Conservation (phyloP, 257 asterid species). For the Marsdenia floribunda region DNA sequence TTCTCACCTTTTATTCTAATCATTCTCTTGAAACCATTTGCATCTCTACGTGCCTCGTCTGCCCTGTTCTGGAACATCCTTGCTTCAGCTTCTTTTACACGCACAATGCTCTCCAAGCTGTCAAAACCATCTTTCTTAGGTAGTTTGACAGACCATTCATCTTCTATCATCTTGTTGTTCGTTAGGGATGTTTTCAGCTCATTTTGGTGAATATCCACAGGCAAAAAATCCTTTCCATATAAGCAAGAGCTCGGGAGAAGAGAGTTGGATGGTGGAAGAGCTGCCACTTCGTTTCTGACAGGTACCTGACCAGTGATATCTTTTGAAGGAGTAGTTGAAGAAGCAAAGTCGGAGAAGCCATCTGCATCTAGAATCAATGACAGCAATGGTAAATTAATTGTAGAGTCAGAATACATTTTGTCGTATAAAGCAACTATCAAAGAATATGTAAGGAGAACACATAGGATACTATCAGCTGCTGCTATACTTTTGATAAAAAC, state of each 20-base stretch:
- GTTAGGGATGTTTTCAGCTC: constrained; percentile 26
- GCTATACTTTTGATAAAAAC: background rate
- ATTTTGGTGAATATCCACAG: constrained; percentile 36
- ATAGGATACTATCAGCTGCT: background rate
- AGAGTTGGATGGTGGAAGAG: constrained; percentile 35
- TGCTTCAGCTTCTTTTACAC: constrained; percentile 89
- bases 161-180: constrained; percentile 50
- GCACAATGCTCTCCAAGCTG: constrained; percentile 67
- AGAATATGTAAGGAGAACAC: background rate
- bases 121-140: constrained; percentile 57
- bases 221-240: constrained; percentile 28
- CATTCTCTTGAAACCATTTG: constrained; percentile 51
- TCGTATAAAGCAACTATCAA: background rate
- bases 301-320: constrained; percentile 30
- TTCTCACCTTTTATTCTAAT: constrained; percentile 50
- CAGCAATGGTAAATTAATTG: background rate
- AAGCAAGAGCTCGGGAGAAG: constrained; percentile 39
- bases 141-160: constrained; percentile 84
- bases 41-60: constrained; percentile 72
- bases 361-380: constrained; percentile 35
- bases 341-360: constrained; percentile 40
- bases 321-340: constrained; percentile 34
- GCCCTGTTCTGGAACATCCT: constrained; percentile 75
- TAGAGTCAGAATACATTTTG: background rate
- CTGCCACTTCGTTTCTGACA: constrained; percentile 35